These are phyloP conservation scores for Arthrocladium fulminans DNA, from an alignment of 2,329 filamentous ascomycete genomes.

Conservation along the genomic window DNA sequence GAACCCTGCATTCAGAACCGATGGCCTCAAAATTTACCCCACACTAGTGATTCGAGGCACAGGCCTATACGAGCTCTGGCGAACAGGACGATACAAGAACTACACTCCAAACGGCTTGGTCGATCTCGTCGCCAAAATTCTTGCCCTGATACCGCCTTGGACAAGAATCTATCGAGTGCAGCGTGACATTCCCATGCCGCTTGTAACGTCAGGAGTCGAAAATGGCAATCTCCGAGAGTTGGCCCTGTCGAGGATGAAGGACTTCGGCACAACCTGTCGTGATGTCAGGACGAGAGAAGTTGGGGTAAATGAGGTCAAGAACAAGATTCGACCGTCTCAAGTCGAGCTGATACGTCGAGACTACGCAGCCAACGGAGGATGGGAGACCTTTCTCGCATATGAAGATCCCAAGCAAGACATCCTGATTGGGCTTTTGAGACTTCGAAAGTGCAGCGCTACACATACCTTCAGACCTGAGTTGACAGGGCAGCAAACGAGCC, in stretches of 20 bases:
- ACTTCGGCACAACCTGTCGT: slow-evolving; percentile 93
- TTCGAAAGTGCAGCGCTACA: slow-evolving; percentile 82
- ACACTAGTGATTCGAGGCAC: slow-evolving; percentile 95
- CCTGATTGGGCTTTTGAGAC: slow-evolving; percentile 75
- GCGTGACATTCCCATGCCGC: slow-evolving; percentile 97
- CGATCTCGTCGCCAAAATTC: slow-evolving; percentile 89
- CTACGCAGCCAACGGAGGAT: slow-evolving; percentile 90
- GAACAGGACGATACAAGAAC: slow-evolving; percentile 94
- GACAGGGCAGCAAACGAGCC: slow-evolving; percentile 72
- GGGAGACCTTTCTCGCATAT: slow-evolving; percentile 97
- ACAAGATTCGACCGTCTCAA: slow-evolving; percentile 94
- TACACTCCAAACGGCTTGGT: slow-evolving; percentile 96
- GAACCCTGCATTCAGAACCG: slow-evolving; percentile 89
- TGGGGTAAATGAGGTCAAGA: slow-evolving; percentile 97
- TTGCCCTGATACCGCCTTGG: slow-evolving; percentile 92
- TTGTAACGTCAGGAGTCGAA: slow-evolving; percentile 97
- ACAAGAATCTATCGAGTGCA: slow-evolving; percentile 98
- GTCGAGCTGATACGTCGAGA: slow-evolving; percentile 90
- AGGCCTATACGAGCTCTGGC: slow-evolving; percentile 92
- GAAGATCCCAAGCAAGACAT: slow-evolving; percentile 99
- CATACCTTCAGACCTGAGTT: slow-evolving; percentile 91
- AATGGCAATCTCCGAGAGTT: slow-evolving; percentile 94
- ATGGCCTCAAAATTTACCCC: slow-evolving; percentile 95
- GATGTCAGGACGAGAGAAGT: slow-evolving; percentile 95
- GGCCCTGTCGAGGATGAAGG: slow-evolving; percentile 94